Evolutionary conservation across 1,139 yeast species (phyloP).

Genomic region (Geotrichum histeridarum): DNA sequence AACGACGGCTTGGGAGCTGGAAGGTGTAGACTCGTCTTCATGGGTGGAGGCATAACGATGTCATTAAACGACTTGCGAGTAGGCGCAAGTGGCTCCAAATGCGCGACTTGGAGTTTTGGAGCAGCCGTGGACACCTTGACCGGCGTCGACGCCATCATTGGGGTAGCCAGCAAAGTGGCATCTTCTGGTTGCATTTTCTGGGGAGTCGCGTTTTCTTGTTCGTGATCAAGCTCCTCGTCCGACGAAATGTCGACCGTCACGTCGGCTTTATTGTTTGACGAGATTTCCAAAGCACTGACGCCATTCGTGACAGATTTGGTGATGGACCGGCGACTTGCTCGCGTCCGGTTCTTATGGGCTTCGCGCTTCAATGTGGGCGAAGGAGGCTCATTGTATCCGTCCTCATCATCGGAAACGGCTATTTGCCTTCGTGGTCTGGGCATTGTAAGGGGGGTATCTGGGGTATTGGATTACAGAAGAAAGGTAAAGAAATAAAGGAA

Average conservation of each 20-base stretch:
- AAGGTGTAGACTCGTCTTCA: not conserved
- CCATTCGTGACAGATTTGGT: not conserved
- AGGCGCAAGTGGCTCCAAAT: slow-evolving; percentile 8
- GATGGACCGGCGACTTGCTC: not conserved
- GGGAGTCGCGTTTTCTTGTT: not conserved
- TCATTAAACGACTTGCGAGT: slow-evolving; percentile 3
- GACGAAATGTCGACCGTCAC: not conserved
- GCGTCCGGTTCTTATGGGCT: not conserved
- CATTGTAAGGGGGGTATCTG: slow-evolving; percentile 6
- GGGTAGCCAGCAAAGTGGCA: slow-evolving; percentile 1
- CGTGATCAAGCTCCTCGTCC: not conserved
- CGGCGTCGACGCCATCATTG: slow-evolving; percentile 3
- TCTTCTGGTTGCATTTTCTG: not conserved
- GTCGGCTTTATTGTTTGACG: not conserved
- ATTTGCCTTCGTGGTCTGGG: slow-evolving; percentile 5
- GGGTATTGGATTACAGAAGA: not conserved
- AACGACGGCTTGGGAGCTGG: slow-evolving; percentile 1
- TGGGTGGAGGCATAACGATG: not conserved
- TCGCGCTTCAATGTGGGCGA: slow-evolving; percentile 6
- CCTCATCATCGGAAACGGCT: slow-evolving; percentile 6
- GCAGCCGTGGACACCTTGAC: not conserved
- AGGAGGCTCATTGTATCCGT: not conserved
- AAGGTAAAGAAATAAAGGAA: not conserved
- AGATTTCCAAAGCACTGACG: slow-evolving; percentile 2
- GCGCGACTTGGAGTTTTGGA: slow-evolving; percentile 5